These are phyloP conservation scores for Phaeotremella skinneri DNA, from an alignment of 768 basidiomycete species.

Conservation along the genomic window DNA sequence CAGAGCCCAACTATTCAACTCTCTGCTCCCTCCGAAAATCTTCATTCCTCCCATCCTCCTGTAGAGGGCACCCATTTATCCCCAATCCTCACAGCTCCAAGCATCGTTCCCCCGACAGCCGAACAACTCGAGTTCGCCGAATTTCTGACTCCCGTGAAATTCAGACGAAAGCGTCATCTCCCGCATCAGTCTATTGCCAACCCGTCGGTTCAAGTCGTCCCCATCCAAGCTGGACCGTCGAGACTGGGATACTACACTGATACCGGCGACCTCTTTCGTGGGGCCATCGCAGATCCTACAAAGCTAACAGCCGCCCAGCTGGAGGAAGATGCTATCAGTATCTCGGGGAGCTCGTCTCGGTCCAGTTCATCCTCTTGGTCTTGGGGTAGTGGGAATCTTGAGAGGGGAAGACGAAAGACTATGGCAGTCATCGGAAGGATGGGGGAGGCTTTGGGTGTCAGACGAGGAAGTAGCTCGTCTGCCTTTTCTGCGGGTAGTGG, in stretches of 20 bases:
- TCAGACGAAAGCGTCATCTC: constrained; percentile 29
- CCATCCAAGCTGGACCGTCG: constrained; percentile 33
- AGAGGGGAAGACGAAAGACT: constrained; percentile 36
- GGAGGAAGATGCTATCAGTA: constrained; percentile 40
- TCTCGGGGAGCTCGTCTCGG: constrained; percentile 28
- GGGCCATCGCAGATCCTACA: constrained; percentile 34
- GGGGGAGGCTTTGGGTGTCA: constrained; percentile 44
- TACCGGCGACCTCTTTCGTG: constrained; percentile 41
- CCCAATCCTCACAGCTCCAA: background rate
- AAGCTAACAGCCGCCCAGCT: background rate
- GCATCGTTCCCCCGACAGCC: background rate
- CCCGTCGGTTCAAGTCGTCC: constrained; percentile 14
- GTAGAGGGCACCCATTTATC: background rate
- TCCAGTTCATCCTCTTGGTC: constrained; percentile 30
- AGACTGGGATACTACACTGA: constrained; percentile 33
- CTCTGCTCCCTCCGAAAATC: too few relatives aligned
- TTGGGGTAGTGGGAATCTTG: constrained; percentile 38
- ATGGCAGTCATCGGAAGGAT: constrained; percentile 40
- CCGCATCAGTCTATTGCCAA: background rate
- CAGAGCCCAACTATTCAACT: too few relatives aligned
- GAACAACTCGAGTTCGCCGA: constrained; percentile 43
- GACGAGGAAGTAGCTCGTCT: constrained; percentile 35
- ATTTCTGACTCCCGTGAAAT: constrained; percentile 40
- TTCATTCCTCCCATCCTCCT: background rate
- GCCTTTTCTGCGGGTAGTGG: constrained; percentile 21